phyloP scores from a whole-genome alignment of 139 green algal genomes.

The Trebouxia sp. region DNA sequence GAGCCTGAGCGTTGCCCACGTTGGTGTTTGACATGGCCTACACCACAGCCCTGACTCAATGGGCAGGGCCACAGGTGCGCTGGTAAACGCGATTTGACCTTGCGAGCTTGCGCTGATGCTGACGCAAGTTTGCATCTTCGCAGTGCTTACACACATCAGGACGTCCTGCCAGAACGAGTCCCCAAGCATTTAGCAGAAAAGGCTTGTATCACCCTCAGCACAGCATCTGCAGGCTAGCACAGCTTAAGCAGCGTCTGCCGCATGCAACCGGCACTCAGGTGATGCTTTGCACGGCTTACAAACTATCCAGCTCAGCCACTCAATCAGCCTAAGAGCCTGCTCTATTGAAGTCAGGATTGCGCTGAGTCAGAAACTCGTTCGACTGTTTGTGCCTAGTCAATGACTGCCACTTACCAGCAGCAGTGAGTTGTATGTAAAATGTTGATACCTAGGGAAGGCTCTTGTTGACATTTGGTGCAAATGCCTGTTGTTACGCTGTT shows the following conservation, averaged over 20 bases:
- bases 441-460: no score
- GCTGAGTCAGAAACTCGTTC: no score
- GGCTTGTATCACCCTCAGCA: not conserved
- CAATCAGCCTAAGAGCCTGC: no score
- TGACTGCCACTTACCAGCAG: no score
- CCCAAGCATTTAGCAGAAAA: not conserved
- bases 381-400: no score
- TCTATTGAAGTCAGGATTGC: no score
- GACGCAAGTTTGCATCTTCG: not conserved
- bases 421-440: no score
- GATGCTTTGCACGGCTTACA: no score
- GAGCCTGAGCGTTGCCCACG: not conserved
- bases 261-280: slow-evolving; percentile 8
- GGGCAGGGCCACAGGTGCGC: slow-evolving; percentile 1
- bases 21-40: not conserved
- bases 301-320: no score
- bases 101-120: not conserved
- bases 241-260: not conserved
- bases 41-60: slow-evolving; percentile 2
- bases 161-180: not conserved
- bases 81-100: not conserved
- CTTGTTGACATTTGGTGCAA: no score
- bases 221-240: not conserved
- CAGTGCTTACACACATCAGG: not conserved
- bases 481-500: not conserved